Percentiles rank a stretch among this genome's conserved stretches.
Evolutionary conservation across 495 filamentous ascomycete genomes (phyloP).

Genomic region (Podospora sp.): DNA sequence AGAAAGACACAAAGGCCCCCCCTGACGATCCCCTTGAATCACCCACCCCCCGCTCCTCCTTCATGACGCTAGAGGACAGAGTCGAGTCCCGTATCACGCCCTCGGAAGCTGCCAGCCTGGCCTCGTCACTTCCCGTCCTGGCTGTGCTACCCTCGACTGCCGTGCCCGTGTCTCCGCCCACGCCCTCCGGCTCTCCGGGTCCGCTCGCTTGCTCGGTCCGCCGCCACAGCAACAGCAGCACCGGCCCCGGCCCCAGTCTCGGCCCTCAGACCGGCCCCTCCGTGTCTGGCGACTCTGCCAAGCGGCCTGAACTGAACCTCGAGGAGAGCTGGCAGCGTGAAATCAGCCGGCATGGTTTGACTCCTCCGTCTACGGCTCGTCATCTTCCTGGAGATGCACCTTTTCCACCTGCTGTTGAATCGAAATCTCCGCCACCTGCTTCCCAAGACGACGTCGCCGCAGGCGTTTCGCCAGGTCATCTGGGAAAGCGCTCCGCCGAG

Average conservation of each 20-base stretch:
- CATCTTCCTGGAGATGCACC: constrained; percentile 5
- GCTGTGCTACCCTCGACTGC: constrained; percentile 16
- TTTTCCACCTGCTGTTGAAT: constrained; percentile 12
- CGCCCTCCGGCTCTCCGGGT: constrained; percentile 21
- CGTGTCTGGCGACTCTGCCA: constrained; percentile 11
- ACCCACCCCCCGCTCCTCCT: neutral
- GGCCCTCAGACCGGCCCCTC: too few species aligned
- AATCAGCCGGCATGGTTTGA: constrained; percentile 32
- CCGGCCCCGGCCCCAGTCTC: neutral
- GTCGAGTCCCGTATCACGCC: constrained; percentile 14
- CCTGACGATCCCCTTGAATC: constrained; percentile 15
- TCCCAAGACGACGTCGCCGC: neutral
- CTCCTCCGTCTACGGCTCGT: constrained; percentile 12
- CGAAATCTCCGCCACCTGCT: neutral
- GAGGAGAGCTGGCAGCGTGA: constrained; percentile 18
- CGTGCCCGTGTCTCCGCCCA: constrained; percentile 9
- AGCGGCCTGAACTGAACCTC: neutral
- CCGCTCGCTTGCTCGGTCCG: constrained; percentile 20
- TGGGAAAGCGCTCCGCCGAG: neutral
- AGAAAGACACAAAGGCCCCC: neutral
- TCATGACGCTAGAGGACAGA: constrained; percentile 30
- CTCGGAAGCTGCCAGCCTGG: constrained; percentile 14
- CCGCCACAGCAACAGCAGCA: neutral
- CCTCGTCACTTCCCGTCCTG: constrained; percentile 13
- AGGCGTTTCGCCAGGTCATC: neutral